phyloP scores from a whole-genome alignment of 352 stramenopile species.

The Phytophthora sp. region DNA sequence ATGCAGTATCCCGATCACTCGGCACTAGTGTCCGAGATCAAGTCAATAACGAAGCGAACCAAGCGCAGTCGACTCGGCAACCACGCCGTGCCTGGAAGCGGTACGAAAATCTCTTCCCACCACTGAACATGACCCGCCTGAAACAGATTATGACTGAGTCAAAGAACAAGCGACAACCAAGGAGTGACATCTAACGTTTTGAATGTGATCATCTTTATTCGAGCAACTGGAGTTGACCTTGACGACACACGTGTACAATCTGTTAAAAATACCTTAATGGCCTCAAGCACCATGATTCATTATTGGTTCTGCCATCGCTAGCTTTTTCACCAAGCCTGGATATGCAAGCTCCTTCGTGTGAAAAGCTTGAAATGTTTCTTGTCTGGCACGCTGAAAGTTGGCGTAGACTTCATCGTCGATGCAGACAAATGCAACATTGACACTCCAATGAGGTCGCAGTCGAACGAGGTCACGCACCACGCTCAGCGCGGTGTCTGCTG shows the following conservation, averaged over 20 bases:
- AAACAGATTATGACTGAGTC: constrained; percentile 38
- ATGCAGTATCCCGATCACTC: constrained; percentile 16
- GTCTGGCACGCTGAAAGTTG: constrained; percentile 39
- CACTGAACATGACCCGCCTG: constrained; percentile 46
- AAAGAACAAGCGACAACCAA: constrained; percentile 14
- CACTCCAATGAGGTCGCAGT: constrained; percentile 31
- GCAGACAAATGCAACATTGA: constrained; percentile 61
- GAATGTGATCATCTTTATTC: background rate
- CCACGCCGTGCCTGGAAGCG: constrained; percentile 41
- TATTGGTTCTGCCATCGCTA: constrained; percentile 3
- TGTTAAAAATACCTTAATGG: no score
- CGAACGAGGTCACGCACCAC: constrained; percentile 54
- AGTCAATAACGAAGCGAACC: background rate
- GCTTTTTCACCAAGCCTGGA: constrained; percentile 13
- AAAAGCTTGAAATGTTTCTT: constrained; percentile 15
- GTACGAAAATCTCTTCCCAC: constrained; percentile 50
- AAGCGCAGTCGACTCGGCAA: constrained; percentile 3
- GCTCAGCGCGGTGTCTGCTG: constrained; percentile 44
- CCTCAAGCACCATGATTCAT: background rate
- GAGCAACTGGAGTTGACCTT: background rate
- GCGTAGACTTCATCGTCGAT: constrained; percentile 43
- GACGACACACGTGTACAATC: no score
- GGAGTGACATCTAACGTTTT: background rate
- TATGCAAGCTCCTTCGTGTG: constrained; percentile 15
- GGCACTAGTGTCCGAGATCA: constrained; percentile 11